Evolutionary conservation across 805 yeast genomes (phyloP), one percentile per base, ranked within the genome.

Genomic region (Dipodascus albidus): DNA sequence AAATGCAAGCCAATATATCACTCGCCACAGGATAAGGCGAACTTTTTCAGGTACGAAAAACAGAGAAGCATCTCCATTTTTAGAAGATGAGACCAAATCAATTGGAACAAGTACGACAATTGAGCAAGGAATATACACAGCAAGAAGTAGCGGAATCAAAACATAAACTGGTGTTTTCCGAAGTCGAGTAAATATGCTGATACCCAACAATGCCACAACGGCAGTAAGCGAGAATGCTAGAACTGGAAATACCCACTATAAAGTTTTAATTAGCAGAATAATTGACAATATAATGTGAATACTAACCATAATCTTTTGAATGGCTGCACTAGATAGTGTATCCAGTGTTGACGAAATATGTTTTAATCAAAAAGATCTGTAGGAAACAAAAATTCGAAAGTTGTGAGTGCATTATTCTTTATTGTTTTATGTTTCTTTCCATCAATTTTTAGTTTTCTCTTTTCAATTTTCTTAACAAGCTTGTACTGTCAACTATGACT

Each of bases 1-100:
- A 60, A 87, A 87, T 0, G 95, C 85, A 8, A 78, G 68, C 96
- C 96, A 87, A 66, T 87, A 87, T 52, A 83, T 81, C 49, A 79
- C 61, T 60, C 84, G 76, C 96, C 96, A 87, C 42, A 84, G 62
- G 2, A 72, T 62, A n/a, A 80, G 68, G 3, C 84, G 73, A 8
- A 73, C 72, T 1, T 62, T 54, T 52, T 70, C 70, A n/a, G 78
- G 74, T 47, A 85, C 57, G 50, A 73, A 74, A 58, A 83, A 74
- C 59, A 80, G 66, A 8, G 71, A 58, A 15, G 64, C 58, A n/a
- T 67, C 64, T 9, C 70, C 60, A 19, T 63, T 67, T 21, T 68
- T 67, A 22, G 72, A 65, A 33, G 81, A 74, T 9, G 85, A 78
- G 21, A 84, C 76, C 49, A 86, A 74, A 66, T 87, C 96, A 27